Evolutionary conservation across 1,139 yeast genomes (phyloP), one percentile per base, ranked within the genome.

Genomic region (Tardiomyces depauwii): DNA sequence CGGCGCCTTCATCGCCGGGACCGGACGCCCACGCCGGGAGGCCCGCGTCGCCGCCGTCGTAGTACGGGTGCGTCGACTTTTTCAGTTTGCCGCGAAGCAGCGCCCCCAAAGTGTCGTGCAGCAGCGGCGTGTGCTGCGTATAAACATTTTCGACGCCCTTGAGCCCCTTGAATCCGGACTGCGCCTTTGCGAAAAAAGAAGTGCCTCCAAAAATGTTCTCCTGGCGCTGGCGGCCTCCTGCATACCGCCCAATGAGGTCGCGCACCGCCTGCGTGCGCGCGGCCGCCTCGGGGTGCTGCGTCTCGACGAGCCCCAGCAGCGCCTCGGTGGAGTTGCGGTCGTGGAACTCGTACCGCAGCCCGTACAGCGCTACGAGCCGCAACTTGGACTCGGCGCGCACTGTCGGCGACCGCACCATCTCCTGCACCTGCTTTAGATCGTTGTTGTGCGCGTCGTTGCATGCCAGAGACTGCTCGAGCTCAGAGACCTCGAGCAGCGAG

Each of bases 401-500:
- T 2, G 54, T 52, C 4, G 65, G 61, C 11, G 55, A 50, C 18
- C 52, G 56, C 9, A 80, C 51, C 36, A 79, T 53, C 41, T 63
- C 64, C 48, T 76, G 71, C 33, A 81, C 58, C 32, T 71, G 73
- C 45, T 67, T 65, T 18, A 75, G 62, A 52, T 78, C 82, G 1
- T 67, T 59, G 44, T 69, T 68, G 54, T 78, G 81, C 44, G 72
- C 71, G 45, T 76, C 80, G 51, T 77, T 81, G 52, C 93, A 80
- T 1, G 87, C 80, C 47, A 91, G 70, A 23, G 81, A 77, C 64
- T 91, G 99, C 62, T 91, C 96, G 43, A 88, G 68, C 63, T 91
- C 97, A 52, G 95, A 84, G 7, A 88, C 76, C 49, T 82, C 88
- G 83, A 96, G 82, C 44, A 91, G 68, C 52, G 82, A 72, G 18